These are phyloP conservation scores for Silene coronaria DNA, from an alignment of 179 eudicot species.

Conservation along the genomic window DNA sequence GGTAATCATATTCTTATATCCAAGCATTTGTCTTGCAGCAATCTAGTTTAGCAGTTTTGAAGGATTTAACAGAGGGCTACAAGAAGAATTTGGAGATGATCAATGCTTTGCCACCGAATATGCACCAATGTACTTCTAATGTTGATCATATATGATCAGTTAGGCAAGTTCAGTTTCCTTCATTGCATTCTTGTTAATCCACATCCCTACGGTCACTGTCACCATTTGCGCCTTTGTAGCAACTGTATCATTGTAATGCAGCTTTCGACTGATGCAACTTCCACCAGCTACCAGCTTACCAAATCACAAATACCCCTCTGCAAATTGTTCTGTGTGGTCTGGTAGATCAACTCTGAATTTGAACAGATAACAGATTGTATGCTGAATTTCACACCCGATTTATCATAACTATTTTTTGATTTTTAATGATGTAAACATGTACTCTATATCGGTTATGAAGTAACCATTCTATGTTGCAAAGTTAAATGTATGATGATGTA, in stretches of 20 bases:
- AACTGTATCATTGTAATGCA: conserved; percentile 19
- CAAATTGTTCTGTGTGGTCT: background rate
- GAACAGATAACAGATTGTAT: background rate
- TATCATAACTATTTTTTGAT: too few species aligned
- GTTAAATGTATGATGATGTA: too few species aligned
- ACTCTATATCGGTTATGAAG: too few species aligned
- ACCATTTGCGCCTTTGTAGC: background rate
- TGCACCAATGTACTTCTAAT: conserved; percentile 30
- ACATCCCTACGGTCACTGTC: background rate
- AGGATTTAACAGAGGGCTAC: conserved; percentile 45
- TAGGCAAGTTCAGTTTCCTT: conserved; percentile 17
- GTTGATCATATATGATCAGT: conserved; percentile 20
- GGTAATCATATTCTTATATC: background rate
- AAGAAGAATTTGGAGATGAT: conserved; percentile 41
- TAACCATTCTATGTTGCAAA: too few species aligned
- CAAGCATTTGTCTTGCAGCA: conserved; percentile 36
- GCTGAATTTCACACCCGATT: background rate
- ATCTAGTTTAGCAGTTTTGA: conserved; percentile 33
- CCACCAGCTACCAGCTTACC: background rate
- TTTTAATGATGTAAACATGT: too few species aligned
- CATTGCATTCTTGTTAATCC: background rate
- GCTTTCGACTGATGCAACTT: conserved; percentile 5
- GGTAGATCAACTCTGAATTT: background rate
- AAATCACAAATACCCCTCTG: background rate
- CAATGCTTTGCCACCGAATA: conserved; percentile 27